Evolutionary conservation across 345 rosid species (phyloP).

Genomic region (Microthlaspi erraticum): DNA sequence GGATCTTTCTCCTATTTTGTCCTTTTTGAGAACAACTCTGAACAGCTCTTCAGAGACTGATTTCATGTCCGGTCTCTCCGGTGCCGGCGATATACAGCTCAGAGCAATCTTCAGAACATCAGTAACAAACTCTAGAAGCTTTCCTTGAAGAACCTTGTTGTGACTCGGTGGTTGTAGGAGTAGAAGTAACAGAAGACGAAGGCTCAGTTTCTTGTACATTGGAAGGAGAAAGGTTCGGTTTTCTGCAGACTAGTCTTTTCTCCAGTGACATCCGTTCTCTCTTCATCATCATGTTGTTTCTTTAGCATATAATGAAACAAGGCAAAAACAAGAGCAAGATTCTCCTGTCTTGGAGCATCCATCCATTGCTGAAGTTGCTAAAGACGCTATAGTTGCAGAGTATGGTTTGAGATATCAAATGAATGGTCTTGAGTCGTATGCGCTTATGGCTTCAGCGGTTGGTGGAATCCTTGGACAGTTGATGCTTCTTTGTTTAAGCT

Average conservation of each 20-base stretch:
- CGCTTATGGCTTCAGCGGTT: too few relatives aligned
- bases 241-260: constrained; percentile 43
- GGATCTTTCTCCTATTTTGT: constrained; percentile 28
- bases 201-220: constrained; percentile 43
- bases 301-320: constrained; percentile 47
- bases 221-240: constrained; percentile 47
- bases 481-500: too few relatives aligned
- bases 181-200: constrained; percentile 52
- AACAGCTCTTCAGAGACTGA: constrained; percentile 68
- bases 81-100: constrained; percentile 72
- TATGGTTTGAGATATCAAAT: too few relatives aligned
- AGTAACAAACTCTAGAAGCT: constrained; percentile 46
- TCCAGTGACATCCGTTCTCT: constrained; percentile 36
- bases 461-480: too few relatives aligned
- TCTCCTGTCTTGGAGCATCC: too few relatives aligned
- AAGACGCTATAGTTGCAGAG: too few relatives aligned
- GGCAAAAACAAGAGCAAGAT: too few relatives aligned
- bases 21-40: constrained; percentile 30
- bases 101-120: constrained; percentile 69
- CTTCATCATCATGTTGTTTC: constrained; percentile 40
- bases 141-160: constrained; percentile 35
- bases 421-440: too few relatives aligned
- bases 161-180: constrained; percentile 43
- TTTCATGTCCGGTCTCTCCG: constrained; percentile 83
- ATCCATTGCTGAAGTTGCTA: too few relatives aligned